Evolutionary conservation across 306 rosid genomes (phyloP), one percentile per base, ranked within the genome.

Genomic region (Herpetospermum pedunculosum): DNA sequence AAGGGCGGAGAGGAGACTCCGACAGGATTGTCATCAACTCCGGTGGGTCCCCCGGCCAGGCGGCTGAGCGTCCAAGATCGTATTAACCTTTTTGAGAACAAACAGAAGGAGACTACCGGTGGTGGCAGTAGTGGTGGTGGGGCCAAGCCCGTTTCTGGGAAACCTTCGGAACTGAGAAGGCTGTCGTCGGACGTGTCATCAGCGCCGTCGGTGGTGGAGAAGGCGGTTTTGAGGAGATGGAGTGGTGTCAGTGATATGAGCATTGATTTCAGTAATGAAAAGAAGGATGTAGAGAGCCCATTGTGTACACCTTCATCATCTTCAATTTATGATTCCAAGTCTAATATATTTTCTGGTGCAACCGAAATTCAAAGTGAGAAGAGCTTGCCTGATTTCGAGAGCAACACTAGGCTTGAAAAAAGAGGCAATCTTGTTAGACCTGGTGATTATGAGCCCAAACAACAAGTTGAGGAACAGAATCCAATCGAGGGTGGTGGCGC

Each of bases 61-160:
- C 88, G 97, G 72, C 96, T 95, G 54, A 89, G 96, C 47, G 99
- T 95, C 28, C 99, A 91, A 85, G 99, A 95, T 83, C 87, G 97
- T 7, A 95, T 95, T 80, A 95, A 87, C 83, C 90, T 95, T 25
- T 95, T 95, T 16, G 99, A 95, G 85, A 92, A 84, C 82, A 95
- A 95, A 76, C 99, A 95, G 89, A 92, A 90, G 83, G 97, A 91
- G 78, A 86, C 11, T 77, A 78, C 84, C 1, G 48, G 78, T 1
- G 32, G 86, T 1, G 32, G 86, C 44, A 64, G 86, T 18, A 77
- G 90, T 47, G 84, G 84, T 18, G 78, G 90, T 47, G 84, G 84
- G 6, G 76, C 80, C 57, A 90, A 88, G 60, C 87, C 96, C 44
- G 67, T 83, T 49, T 79, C 84, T 68, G 91, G 82, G 8, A 92